Percentiles rank a stretch among this genome's conserved stretches.
phyloP scores from a whole-genome alignment of 1,284 basidiomycete species.

The Ganoderma multipileum region DNA sequence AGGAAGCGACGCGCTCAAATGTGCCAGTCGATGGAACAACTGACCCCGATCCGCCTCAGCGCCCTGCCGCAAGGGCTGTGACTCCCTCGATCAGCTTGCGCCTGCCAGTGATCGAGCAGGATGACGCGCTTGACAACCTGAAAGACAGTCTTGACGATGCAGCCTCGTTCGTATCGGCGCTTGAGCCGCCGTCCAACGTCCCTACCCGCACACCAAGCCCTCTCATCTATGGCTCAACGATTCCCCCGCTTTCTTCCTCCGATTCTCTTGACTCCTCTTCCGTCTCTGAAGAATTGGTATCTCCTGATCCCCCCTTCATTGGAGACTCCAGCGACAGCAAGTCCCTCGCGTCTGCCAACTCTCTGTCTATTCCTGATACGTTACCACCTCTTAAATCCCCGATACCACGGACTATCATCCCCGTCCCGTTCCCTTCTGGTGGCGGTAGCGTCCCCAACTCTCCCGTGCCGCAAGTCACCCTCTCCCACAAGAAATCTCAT shows the following conservation, averaged over 20 bases:
- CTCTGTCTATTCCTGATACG: slow-evolving; percentile 38
- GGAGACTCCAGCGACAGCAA: slow-evolving; percentile 29
- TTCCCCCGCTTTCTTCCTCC: slow-evolving; percentile 52
- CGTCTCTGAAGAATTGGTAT: slow-evolving; percentile 47
- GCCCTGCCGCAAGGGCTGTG: slow-evolving; percentile 1
- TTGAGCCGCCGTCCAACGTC: slow-evolving; percentile 42
- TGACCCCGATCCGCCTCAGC: not conserved
- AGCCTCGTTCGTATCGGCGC: slow-evolving; percentile 42
- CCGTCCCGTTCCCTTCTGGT: slow-evolving; percentile 49
- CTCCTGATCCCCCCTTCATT: slow-evolving; percentile 37
- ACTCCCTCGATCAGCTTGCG: slow-evolving; percentile 23
- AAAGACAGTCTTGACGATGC: slow-evolving; percentile 34
- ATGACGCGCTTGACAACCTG: slow-evolving; percentile 23
- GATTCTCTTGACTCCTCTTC: slow-evolving; percentile 53
- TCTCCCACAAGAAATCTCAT: slow-evolving; percentile 46
- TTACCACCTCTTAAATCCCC: slow-evolving; percentile 37
- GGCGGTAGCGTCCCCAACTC: slow-evolving; percentile 40
- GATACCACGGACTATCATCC: slow-evolving; percentile 19
- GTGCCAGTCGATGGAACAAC: not conserved
- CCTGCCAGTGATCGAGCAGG: slow-evolving; percentile 25
- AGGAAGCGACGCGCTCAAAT: not conserved
- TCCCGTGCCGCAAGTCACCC: slow-evolving; percentile 41
- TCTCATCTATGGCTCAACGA: slow-evolving; percentile 41
- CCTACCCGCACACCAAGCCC: slow-evolving; percentile 48
- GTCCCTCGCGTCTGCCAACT: slow-evolving; percentile 28